Evolutionary conservation across 1,139 yeast species (phyloP).

Genomic region (Pichia sp.): DNA sequence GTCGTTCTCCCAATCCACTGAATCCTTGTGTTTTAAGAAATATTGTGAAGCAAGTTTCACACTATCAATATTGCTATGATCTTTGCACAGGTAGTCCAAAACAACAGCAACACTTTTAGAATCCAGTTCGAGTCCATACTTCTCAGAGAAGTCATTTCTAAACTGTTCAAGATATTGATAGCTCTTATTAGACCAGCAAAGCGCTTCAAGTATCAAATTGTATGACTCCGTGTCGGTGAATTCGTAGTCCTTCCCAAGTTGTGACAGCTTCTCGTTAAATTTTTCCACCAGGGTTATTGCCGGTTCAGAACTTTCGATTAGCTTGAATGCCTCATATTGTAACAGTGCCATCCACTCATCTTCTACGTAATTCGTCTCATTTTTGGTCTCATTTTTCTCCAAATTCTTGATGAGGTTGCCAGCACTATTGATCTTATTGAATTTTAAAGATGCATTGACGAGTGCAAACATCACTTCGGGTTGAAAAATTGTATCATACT

Average conservation of each 20-base stretch:
- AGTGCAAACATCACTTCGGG: slow-evolving; percentile 24
- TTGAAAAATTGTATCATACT: slow-evolving; percentile 11
- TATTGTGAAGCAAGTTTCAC: slow-evolving; percentile 27
- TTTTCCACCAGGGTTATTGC: slow-evolving; percentile 14
- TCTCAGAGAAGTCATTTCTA: slow-evolving; percentile 17
- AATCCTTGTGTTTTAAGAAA: slow-evolving; percentile 34
- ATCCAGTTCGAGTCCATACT: slow-evolving; percentile 19
- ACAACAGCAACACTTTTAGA: slow-evolving; percentile 24
- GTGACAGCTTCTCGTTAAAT: slow-evolving; percentile 13
- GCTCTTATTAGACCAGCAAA: slow-evolving; percentile 24
- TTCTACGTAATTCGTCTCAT: slow-evolving; percentile 13
- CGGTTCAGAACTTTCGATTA: slow-evolving; percentile 3
- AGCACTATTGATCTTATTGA: slow-evolving; percentile 12
- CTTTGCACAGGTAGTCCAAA: slow-evolving; percentile 19
- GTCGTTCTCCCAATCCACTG: slow-evolving; percentile 37
- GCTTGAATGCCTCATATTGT: slow-evolving; percentile 17
- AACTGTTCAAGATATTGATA: slow-evolving; percentile 19
- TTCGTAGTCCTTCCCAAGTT: slow-evolving; percentile 12
- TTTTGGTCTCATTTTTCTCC: slow-evolving; percentile 2
- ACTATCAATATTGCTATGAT: slow-evolving; percentile 14
- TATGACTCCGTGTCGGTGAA: slow-evolving; percentile 19
- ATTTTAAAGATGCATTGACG: slow-evolving; percentile 21
- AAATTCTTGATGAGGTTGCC: slow-evolving; percentile 14
- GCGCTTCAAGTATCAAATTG: slow-evolving; percentile 20
- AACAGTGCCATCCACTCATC: slow-evolving; percentile 23